Percentiles rank a stretch among this genome's conserved stretches.
These are phyloP conservation scores for Acidiella bohemica DNA, from an alignment of 495 filamentous ascomycete species.

Conservation along the genomic window DNA sequence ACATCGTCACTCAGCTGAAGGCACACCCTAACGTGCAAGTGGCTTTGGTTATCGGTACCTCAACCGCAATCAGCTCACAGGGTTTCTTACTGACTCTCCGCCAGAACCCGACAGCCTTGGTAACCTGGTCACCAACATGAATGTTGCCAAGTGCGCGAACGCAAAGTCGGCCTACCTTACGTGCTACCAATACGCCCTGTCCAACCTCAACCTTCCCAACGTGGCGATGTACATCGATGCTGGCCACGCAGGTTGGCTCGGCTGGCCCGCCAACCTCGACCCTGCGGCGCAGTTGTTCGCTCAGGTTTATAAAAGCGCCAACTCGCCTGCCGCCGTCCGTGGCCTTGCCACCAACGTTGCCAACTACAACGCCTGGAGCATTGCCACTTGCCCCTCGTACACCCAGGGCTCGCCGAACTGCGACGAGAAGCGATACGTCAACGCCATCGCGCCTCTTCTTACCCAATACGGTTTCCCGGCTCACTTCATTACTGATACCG, in stretches of 20 bases:
- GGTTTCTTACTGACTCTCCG: not conserved
- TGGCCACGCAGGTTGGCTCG: slow-evolving; percentile 70
- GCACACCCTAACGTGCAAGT: slow-evolving; percentile 41
- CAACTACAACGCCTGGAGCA: slow-evolving; percentile 17
- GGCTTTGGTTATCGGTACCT: slow-evolving; percentile 41
- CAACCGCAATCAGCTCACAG: not conserved
- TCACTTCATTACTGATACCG: slow-evolving; percentile 59
- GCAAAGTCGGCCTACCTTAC: slow-evolving; percentile 52
- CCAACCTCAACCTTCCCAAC: slow-evolving; percentile 58
- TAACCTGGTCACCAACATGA: slow-evolving; percentile 67
- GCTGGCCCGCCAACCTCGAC: slow-evolving; percentile 65
- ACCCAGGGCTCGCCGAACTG: slow-evolving; percentile 34
- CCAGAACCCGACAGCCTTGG: slow-evolving; percentile 60
- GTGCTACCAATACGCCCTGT: slow-evolving; percentile 58
- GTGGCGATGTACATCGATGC: slow-evolving; percentile 77
- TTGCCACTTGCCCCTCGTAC: slow-evolving; percentile 33
- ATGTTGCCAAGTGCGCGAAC: slow-evolving; percentile 47
- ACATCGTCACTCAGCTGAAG: slow-evolving; percentile 44
- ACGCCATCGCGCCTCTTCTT: slow-evolving; percentile 50
- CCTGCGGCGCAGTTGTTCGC: slow-evolving; percentile 58
- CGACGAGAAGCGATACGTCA: slow-evolving; percentile 64
- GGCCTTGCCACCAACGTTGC: slow-evolving; percentile 69
- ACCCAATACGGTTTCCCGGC: slow-evolving; percentile 48
- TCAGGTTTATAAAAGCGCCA: slow-evolving; percentile 50
- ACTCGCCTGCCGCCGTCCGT: slow-evolving; percentile 50